These are phyloP conservation scores for Exophiala phaeomuriformis DNA, from an alignment of 2,329 filamentous ascomycete species.

Conservation along the genomic window DNA sequence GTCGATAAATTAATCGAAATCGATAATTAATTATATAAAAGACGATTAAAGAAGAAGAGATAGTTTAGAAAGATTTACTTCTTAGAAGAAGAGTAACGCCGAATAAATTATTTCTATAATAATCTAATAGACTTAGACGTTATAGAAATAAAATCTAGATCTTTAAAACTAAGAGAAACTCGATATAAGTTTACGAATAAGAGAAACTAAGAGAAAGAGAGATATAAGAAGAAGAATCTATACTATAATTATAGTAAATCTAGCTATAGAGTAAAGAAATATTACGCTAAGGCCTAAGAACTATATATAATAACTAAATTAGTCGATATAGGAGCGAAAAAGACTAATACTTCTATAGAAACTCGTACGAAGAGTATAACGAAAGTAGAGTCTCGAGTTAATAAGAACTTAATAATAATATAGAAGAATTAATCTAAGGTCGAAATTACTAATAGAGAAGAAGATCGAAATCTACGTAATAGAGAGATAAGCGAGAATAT, in stretches of 20 bases:
- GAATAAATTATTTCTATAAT: background rate
- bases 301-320: background rate
- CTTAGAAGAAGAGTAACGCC: background rate
- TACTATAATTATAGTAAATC: slow-evolving; percentile 1
- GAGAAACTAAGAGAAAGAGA: background rate
- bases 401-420: background rate
- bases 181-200: background rate
- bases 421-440: background rate
- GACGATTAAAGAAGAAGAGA: background rate
- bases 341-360: background rate
- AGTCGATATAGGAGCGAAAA: slow-evolving; percentile 1
- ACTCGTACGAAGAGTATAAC: background rate
- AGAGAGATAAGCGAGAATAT: no score
- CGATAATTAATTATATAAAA: background rate
- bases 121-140: background rate
- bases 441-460: no score
- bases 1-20: background rate
- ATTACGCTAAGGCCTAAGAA: background rate
- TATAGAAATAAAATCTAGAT: background rate
- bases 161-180: background rate
- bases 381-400: no score
- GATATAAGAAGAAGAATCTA: background rate
- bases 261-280: background rate
- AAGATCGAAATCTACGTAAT: no score
- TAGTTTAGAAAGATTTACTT: background rate